These are phyloP conservation scores for Phaeosphaeriaceae sp. DNA, from an alignment of 2,329 filamentous ascomycete genomes.

Conservation along the genomic window DNA sequence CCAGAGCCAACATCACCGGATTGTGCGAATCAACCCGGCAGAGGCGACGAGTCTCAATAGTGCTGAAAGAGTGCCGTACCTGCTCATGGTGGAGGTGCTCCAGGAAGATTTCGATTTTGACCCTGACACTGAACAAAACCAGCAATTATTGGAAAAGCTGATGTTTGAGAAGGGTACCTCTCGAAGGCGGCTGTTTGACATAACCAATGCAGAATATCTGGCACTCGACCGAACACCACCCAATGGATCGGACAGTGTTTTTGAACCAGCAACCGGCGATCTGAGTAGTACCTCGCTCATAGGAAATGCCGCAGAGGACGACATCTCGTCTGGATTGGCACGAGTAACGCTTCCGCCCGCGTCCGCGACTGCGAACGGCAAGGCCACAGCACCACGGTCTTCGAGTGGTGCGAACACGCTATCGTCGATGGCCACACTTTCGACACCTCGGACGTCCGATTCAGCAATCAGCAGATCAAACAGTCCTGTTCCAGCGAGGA, in stretches of 20 bases:
- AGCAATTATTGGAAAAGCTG: slow-evolving; percentile 67
- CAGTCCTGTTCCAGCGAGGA: slow-evolving; percentile 68
- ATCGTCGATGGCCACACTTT: slow-evolving; percentile 66
- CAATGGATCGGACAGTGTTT: slow-evolving; percentile 71
- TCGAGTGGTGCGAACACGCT: slow-evolving; percentile 69
- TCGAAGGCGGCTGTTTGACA: slow-evolving; percentile 59
- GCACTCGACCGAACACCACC: slow-evolving; percentile 54
- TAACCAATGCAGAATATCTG: slow-evolving; percentile 67
- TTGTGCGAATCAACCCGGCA: slow-evolving; percentile 82
- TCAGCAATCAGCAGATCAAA: slow-evolving; percentile 71
- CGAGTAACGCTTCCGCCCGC: slow-evolving; percentile 35
- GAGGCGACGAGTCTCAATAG: slow-evolving; percentile 87
- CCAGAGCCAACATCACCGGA: slow-evolving; percentile 79
- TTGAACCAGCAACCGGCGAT: slow-evolving; percentile 82
- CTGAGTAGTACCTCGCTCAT: slow-evolving; percentile 76
- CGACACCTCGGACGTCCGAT: slow-evolving; percentile 74
- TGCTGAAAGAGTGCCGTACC: slow-evolving; percentile 83
- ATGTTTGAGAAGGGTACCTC: slow-evolving; percentile 70
- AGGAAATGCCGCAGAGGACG: slow-evolving; percentile 60
- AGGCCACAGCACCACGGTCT: slow-evolving; percentile 57
- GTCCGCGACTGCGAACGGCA: slow-evolving; percentile 27
- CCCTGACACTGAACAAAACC: slow-evolving; percentile 75
- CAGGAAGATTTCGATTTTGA: slow-evolving; percentile 85
- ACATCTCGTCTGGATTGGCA: slow-evolving; percentile 40
- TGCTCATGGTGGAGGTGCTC: slow-evolving; percentile 84